Base-by-base conservation (phyloP, 495 filamentous ascomycete species). In the Evansstolkia leycettana region DNA sequence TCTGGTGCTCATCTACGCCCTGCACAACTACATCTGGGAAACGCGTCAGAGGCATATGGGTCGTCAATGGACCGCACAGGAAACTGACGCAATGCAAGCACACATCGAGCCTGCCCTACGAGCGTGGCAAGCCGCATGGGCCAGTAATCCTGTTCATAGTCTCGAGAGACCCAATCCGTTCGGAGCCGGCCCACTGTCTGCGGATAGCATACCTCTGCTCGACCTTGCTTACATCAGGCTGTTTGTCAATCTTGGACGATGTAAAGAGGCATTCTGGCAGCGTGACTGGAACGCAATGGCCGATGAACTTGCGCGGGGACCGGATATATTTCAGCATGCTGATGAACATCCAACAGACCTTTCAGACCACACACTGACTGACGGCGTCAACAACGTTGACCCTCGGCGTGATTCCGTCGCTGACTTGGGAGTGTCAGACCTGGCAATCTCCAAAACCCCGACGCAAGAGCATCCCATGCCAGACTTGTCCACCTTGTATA, bases 11-110 rank as follows among this genome's bases (percentile, higher is more conserved):
- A 96, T 98, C 51, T 92, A 94, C 55, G 89, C 90, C 1, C 63
- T 98, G 17, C 90, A 98, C 57, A 94, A 94, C 42, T 95, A 95
- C 55, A 94, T 96, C 29, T 96, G 90, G 90, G 89, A 96, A 59
- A 94, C 87, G 1, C 74, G 90, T 26, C 88, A 94, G 54, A 67
- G 86, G 24, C 89, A 95, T 47, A 78, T 87, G 49, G 87, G 82
- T 39, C 78, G 86, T 41, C 73, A 84, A 41, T 95, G 89, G 89
- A 94, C 87, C 11, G 73, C 80, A 17, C 76, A 83, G 41, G 90
- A 96, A 54, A 92, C 85, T 0, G 86, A 96, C 43, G 82, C 84
- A 32, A 94, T 98, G 89, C 87, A 94, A 56, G 79, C 83, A 9
- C 87, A 93, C 50, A 92, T 98, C 34, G 90, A 95, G 49, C 90